phyloP scores from a whole-genome alignment of 768 basidiomycete genomes.

The Xerocomus brunneocitrinus region DNA sequence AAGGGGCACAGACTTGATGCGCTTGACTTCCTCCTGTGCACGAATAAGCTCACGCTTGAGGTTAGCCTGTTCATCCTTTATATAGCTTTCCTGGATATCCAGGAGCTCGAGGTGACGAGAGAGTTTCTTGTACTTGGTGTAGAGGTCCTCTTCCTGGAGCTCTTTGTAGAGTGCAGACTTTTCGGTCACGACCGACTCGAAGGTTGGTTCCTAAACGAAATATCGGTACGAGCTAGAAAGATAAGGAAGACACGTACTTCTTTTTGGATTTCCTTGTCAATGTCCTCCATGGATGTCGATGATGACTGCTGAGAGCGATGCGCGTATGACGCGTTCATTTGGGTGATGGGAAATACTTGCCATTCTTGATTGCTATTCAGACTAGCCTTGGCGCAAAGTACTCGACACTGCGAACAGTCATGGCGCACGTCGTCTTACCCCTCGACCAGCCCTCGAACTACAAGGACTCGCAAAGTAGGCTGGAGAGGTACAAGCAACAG shows the following conservation, averaged over 20 bases:
- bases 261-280: conserved; percentile 79
- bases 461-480: conserved; percentile 84
- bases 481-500: conserved; percentile 75
- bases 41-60: conserved; percentile 97
- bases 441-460: conserved; percentile 97
- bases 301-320: conserved; percentile 9
- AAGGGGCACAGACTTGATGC: conserved; percentile 96
- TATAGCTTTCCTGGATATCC: conserved; percentile 91
- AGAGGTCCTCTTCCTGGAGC: conserved; percentile 87
- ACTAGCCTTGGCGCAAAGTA: background rate
- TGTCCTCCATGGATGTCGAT: conserved; percentile 67
- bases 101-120: conserved; percentile 93
- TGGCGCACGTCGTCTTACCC: conserved; percentile 81
- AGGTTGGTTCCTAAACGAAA: conserved; percentile 72
- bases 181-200: conserved; percentile 83
- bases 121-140: conserved; percentile 96
- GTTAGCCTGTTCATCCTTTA: conserved; percentile 98
- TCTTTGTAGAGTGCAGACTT: conserved; percentile 85
- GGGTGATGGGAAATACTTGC: conserved; percentile 27
- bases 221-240: background rate
- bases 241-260: conserved; percentile 48
- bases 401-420: conserved; percentile 30
- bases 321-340: conserved; percentile 28
- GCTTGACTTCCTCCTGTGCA: conserved; percentile 98
- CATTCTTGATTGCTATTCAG: conserved; percentile 13